Conservation (phyloP, 2,329 filamentous ascomycete genomes). For the Colletotrichum falcatum region DNA sequence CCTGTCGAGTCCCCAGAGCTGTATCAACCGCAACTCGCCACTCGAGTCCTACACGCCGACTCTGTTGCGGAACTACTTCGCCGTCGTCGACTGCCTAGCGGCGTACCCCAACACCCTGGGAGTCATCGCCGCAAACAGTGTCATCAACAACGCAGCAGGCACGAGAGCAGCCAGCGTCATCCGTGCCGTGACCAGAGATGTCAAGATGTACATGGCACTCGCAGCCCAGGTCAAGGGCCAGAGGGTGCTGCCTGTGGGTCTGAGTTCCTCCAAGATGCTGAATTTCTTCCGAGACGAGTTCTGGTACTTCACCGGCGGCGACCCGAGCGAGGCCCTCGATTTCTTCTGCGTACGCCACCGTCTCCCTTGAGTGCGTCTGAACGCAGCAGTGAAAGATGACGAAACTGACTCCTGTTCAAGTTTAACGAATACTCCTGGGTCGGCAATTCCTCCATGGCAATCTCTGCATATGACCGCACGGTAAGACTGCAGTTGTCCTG, state of each 20-base stretch:
- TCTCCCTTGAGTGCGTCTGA: too few species aligned
- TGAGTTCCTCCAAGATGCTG: slow-evolving; percentile 19
- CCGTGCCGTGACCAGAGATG: slow-evolving; percentile 45
- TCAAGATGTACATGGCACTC: slow-evolving; percentile 46
- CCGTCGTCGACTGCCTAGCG: slow-evolving; percentile 45
- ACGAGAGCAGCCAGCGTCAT: slow-evolving; percentile 31
- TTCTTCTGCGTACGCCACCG: slow-evolving; percentile 41
- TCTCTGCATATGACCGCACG: neutral
- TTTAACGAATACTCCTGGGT: neutral
- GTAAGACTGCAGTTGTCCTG: neutral
- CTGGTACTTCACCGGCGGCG: slow-evolving; percentile 42
- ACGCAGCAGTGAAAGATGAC: neutral
- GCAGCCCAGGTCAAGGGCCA: slow-evolving; percentile 20
- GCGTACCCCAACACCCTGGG: slow-evolving; percentile 48
- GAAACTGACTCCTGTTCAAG: neutral
- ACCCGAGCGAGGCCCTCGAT: slow-evolving; percentile 38
- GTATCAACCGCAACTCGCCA: neutral
- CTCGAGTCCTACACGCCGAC: neutral
- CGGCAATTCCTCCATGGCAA: neutral
- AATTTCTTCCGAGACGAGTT: slow-evolving; percentile 28
- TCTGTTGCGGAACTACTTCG: slow-evolving; percentile 43
- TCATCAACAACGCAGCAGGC: neutral
- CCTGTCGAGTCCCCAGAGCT: neutral
- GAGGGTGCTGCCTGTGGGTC: slow-evolving; percentile 42
- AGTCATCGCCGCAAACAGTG: slow-evolving; percentile 30